Conservation (phyloP, 257 asterid species). For the Solanum arcanum region DNA sequence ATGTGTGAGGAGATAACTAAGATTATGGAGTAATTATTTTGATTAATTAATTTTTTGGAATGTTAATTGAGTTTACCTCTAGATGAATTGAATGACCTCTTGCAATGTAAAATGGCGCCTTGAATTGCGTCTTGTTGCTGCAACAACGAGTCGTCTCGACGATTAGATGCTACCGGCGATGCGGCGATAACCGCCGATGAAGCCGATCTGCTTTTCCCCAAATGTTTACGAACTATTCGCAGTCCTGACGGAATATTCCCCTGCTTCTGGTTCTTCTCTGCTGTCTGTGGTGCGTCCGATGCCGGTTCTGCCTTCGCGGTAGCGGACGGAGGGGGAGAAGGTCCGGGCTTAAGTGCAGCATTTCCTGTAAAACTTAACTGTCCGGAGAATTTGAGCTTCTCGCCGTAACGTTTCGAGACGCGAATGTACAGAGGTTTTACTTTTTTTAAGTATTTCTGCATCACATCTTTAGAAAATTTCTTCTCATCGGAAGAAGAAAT, state of each 20-base stretch:
- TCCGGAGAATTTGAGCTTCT: background rate
- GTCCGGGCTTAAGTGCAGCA: background rate
- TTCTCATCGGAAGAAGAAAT: slow-evolving; percentile 21
- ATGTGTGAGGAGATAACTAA: background rate
- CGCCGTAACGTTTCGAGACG: background rate
- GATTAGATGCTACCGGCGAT: slow-evolving; percentile 21
- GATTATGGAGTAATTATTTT: background rate
- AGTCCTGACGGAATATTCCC: slow-evolving; percentile 47
- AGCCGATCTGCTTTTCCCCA: slow-evolving; percentile 67
- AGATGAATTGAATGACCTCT: slow-evolving; percentile 66
- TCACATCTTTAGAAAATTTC: slow-evolving; percentile 38
- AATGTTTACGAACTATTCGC: background rate
- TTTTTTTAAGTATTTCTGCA: slow-evolving; percentile 71
- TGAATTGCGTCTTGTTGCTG: slow-evolving; percentile 78
- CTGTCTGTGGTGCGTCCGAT: background rate
- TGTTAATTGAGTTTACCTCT: slow-evolving; percentile 31
- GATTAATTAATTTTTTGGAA: background rate
- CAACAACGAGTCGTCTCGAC: slow-evolving; percentile 72
- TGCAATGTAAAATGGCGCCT: slow-evolving; percentile 61
- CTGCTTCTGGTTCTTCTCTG: background rate
- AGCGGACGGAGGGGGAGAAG: background rate
- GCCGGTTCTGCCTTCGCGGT: background rate
- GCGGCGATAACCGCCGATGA: slow-evolving; percentile 29
- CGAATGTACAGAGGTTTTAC: slow-evolving; percentile 70
- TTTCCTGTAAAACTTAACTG: background rate